Evolutionary conservation across 345 rosid genomes (phyloP), one percentile per base, ranked within the genome.

Genomic region (Reutealis trisperma): DNA sequence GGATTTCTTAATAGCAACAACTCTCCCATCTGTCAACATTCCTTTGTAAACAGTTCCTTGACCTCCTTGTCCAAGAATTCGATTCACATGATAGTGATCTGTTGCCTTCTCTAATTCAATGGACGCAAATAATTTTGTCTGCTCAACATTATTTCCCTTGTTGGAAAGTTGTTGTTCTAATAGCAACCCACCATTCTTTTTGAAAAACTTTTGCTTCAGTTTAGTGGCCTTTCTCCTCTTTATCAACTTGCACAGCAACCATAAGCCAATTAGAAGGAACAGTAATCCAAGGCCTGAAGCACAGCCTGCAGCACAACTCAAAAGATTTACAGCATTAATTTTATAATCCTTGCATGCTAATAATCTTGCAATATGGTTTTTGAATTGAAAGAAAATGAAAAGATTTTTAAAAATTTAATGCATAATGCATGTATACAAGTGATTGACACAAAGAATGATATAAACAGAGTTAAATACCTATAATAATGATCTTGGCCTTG

Each of bases 71-170:
- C 74, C 60, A 54, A 52, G 44, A 11, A 70, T 52, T 54, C 62
- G 10, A 30, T 70, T 54, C 11, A 44, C 14, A 12, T 70, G 11
- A 34, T 27, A 71, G 8, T 32, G 22, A 22, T 71, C 74, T 2
- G 74, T 71, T 58, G 63, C 74, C 5, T 71, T 71, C n/a, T 54
- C 74, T 8, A 71, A 71, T 21, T 71, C 74, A 14, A 49, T 51
- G 58, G 60, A 49, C 27, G n/a, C 14, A 55, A 70, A 70, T 11
- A 70, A 8, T 27, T 49, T 47, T 25, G 60, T 52, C 14, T 51
- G 58, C 41, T 70, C 73, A 47, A 70, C 42, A 51, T 70, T 54
- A 41, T 25, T 34, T 16, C 30, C 47, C 5, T 2, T 32, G 6
- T 63, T 27, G 1, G 25, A 32, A 6, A 71, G 15, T 19, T 32